Conservation (phyloP, 2,329 filamentous ascomycete species). For the Stagonosporopsis tanaceti region DNA sequence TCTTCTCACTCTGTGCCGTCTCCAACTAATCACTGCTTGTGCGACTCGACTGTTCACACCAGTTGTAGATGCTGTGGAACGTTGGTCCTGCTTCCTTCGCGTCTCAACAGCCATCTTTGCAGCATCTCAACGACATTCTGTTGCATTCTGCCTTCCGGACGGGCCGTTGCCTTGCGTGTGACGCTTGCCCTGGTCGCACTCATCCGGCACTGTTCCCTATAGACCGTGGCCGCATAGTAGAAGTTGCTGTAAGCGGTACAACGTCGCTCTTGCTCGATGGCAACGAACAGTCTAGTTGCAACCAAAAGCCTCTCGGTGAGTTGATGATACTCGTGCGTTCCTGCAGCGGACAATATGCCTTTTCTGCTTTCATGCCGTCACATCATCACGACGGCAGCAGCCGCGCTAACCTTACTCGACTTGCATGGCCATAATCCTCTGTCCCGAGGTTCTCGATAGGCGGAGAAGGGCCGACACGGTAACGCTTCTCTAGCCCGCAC, state of each 20-base stretch:
- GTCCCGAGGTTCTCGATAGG: conserved; percentile 8
- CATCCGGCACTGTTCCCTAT: background rate
- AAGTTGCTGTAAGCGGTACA: background rate
- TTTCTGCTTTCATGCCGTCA: background rate
- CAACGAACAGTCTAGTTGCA: background rate
- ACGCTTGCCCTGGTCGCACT: conserved; percentile 3
- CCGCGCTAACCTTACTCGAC: conserved; percentile 6
- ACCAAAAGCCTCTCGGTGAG: background rate
- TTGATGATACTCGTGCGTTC: background rate
- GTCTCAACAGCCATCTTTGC: conserved; percentile 5
- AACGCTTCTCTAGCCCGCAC: conserved; percentile 11
- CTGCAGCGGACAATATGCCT: conserved; percentile 3
- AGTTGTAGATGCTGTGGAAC: conserved; percentile 8
- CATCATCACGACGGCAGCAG: conserved; percentile 3
- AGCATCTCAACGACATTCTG: background rate
- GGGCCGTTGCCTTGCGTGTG: background rate
- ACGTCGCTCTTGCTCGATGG: background rate
- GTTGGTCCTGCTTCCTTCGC: conserved; percentile 11
- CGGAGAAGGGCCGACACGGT: conserved; percentile 13
- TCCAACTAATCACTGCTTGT: background rate
- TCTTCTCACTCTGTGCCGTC: background rate
- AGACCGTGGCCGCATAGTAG: background rate
- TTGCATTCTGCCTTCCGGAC: background rate
- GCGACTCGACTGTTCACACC: background rate
- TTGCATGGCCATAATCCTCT: conserved; percentile 2